phyloP scores from a whole-genome alignment of 2,329 filamentous ascomycete species.

The Juglanconis oblonga region DNA sequence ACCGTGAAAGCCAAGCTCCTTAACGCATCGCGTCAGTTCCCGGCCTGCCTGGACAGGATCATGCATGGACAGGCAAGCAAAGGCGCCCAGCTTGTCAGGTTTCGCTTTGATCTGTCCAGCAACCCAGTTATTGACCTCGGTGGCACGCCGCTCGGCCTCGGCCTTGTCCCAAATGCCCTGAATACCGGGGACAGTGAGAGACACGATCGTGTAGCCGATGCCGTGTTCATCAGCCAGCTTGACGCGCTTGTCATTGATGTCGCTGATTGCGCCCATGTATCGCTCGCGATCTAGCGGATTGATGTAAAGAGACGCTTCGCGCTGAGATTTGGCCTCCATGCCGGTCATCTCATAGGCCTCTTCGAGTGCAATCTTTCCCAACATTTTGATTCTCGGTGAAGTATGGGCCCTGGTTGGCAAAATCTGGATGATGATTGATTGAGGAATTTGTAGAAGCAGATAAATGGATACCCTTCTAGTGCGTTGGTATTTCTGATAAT shows the following conservation, averaged over 20 bases:
- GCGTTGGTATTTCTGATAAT: too few species aligned
- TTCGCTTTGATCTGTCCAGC: slow-evolving; percentile 35
- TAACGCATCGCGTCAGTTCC: slow-evolving; percentile 53
- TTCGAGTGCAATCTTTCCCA: slow-evolving; percentile 16
- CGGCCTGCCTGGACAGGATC: slow-evolving; percentile 45
- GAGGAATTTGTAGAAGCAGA: background rate
- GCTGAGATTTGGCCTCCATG: slow-evolving; percentile 14
- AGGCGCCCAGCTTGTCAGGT: slow-evolving; percentile 43
- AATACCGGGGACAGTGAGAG: slow-evolving; percentile 46
- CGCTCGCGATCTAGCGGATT: slow-evolving; percentile 4
- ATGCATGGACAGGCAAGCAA: slow-evolving; percentile 52
- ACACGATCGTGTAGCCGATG: slow-evolving; percentile 46
- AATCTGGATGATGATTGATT: background rate
- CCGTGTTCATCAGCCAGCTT: slow-evolving; percentile 33
- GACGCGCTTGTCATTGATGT: slow-evolving; percentile 23
- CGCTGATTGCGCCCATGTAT: slow-evolving; percentile 18
- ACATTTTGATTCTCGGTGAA: background rate
- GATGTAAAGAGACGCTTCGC: slow-evolving; percentile 14
- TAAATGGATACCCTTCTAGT: too few species aligned
- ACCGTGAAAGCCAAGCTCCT: slow-evolving; percentile 59
- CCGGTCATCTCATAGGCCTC: slow-evolving; percentile 14
- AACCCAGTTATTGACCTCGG: slow-evolving; percentile 41
- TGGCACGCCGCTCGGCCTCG: slow-evolving; percentile 39
- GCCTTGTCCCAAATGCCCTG: slow-evolving; percentile 42
- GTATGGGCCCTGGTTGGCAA: too few species aligned